phyloP scores from a whole-genome alignment of 2,329 filamentous ascomycete species.

The Chaetomiaceae sp. region DNA sequence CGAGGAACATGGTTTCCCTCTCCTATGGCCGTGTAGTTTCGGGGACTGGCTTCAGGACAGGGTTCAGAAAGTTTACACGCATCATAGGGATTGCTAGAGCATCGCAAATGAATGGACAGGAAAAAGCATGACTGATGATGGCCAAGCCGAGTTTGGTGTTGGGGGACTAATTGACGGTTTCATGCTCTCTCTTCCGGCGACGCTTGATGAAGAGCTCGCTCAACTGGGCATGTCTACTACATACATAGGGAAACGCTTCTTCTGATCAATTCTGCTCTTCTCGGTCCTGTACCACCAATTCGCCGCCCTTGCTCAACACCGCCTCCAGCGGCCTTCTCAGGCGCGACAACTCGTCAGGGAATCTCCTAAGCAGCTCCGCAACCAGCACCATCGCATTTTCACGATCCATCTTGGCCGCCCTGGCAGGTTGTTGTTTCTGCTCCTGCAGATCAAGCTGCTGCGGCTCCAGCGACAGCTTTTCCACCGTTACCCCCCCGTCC shows the following conservation, averaged over 20 bases:
- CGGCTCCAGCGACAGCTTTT: constrained; percentile 41
- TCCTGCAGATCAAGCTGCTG: constrained; percentile 41
- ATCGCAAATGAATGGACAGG: constrained; percentile 30
- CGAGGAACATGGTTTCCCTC: constrained; percentile 24
- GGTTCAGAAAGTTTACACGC: constrained; percentile 27
- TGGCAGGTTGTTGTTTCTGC: constrained; percentile 32
- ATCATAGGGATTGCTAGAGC: constrained; percentile 32
- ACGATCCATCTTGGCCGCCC: constrained; percentile 50
- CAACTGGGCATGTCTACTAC: not conserved
- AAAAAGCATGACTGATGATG: constrained; percentile 29
- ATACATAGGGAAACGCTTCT: not conserved
- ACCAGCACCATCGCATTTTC: constrained; percentile 60
- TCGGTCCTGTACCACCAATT: constrained; percentile 36
- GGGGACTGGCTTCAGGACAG: constrained; percentile 25
- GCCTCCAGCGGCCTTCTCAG: constrained; percentile 41
- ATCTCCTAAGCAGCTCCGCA: constrained; percentile 48
- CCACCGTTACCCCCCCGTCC: constrained; percentile 24
- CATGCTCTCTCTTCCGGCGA: not conserved
- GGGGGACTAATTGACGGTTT: constrained; percentile 14
- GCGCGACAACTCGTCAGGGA: constrained; percentile 38
- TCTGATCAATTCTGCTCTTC: not conserved
- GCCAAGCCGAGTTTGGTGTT: constrained; percentile 14
- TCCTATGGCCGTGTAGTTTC: constrained; percentile 26
- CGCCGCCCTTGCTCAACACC: constrained; percentile 48
- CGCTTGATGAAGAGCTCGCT: not conserved